These are phyloP conservation scores for Diplogelasinospora grovesii DNA, from an alignment of 495 filamentous ascomycete genomes.

Conservation along the genomic window DNA sequence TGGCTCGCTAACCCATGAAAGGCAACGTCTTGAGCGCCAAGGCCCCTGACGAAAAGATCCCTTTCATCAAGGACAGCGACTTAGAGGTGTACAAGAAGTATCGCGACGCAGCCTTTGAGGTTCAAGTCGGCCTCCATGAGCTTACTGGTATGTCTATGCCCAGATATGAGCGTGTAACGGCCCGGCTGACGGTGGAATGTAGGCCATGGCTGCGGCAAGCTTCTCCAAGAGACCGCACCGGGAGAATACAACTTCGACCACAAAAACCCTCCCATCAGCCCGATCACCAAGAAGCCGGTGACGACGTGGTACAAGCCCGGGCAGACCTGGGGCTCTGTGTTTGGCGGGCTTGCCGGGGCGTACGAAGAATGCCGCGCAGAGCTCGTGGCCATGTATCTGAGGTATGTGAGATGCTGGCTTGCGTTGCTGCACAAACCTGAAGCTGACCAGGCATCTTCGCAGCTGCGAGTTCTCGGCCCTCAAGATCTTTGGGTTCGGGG, in stretches of 20 bases:
- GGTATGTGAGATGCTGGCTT: slow-evolving; percentile 51
- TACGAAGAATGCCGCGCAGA: slow-evolving; percentile 75
- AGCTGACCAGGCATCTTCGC: slow-evolving; percentile 4
- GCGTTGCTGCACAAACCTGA: slow-evolving; percentile 48
- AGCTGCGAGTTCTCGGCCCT: slow-evolving; percentile 84
- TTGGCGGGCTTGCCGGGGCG: slow-evolving; percentile 74
- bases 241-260: slow-evolving; percentile 84
- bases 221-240: slow-evolving; percentile 78
- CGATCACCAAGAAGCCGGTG: slow-evolving; percentile 68
- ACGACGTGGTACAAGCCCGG: slow-evolving; percentile 87
- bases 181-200: too few species aligned
- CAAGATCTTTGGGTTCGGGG: slow-evolving; percentile 84
- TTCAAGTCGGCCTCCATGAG: slow-evolving; percentile 93
- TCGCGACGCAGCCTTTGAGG: slow-evolving; percentile 82
- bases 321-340: slow-evolving; percentile 90
- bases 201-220: slow-evolving; percentile 84
- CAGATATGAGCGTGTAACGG: too few species aligned
- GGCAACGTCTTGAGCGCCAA: slow-evolving; percentile 90
- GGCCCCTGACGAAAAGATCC: slow-evolving; percentile 79
- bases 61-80: slow-evolving; percentile 73
- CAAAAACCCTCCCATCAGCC: slow-evolving; percentile 70
- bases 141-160: slow-evolving; percentile 66
- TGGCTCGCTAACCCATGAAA: slow-evolving; percentile 39
- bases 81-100: slow-evolving; percentile 70
- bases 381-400: slow-evolving; percentile 87